Conservation (phyloP, 768 basidiomycete species). For the Boletus eberwhitei region DNA sequence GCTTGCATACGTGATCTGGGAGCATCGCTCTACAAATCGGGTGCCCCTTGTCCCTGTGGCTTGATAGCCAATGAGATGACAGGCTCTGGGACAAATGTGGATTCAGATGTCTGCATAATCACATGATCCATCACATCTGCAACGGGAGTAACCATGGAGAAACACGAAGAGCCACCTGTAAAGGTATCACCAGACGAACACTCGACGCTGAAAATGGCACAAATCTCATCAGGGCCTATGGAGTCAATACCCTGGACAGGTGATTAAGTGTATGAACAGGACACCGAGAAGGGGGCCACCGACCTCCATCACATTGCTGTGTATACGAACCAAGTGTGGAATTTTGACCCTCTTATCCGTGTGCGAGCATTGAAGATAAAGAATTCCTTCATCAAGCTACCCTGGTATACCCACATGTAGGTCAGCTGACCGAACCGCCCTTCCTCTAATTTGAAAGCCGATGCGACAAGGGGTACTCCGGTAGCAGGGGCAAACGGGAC, state of each 20-base stretch:
- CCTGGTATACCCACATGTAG: constrained; percentile 98
- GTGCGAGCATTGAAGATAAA: constrained; percentile 90
- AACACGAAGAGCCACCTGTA: constrained; percentile 85
- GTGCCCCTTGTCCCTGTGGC: constrained; percentile 86
- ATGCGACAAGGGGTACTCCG: constrained; percentile 81
- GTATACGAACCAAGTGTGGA: constrained; percentile 94
- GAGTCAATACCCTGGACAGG: constrained; percentile 74
- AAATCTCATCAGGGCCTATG: constrained; percentile 97
- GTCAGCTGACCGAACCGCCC: constrained; percentile 96
- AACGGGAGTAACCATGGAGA: constrained; percentile 74
- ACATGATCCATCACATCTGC: not conserved
- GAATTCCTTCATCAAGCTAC: constrained; percentile 80
- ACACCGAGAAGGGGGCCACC: constrained; percentile 12
- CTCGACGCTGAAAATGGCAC: constrained; percentile 98
- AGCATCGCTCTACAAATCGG: no score
- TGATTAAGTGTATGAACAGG: not conserved
- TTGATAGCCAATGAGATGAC: constrained; percentile 96
- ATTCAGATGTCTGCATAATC: constrained; percentile 70
- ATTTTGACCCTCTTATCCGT: constrained; percentile 97
- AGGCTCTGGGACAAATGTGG: constrained; percentile 98
- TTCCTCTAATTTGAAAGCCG: constrained; percentile 99
- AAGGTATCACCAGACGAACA: constrained; percentile 98
- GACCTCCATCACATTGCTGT: constrained; percentile 99
- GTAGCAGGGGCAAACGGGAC: constrained; percentile 81
- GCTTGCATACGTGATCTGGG: no score